Evolutionary conservation across 78 protist genomes (phyloP), one percentile per base, ranked within the genome.

Genomic region (Chrysochromulina parva): DNA sequence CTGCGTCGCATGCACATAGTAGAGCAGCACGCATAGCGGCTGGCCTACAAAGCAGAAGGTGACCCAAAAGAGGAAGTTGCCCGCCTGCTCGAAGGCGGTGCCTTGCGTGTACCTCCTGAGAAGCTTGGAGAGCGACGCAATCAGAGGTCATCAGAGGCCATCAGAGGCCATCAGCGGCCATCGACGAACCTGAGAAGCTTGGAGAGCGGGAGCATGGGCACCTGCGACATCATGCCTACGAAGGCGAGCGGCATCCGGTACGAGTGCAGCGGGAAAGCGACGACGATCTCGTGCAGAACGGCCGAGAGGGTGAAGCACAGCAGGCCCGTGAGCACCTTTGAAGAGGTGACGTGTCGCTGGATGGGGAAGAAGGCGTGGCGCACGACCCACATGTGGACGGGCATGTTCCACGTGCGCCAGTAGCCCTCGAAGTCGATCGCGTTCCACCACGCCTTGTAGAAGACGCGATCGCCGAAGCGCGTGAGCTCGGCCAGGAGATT

Each of bases 341-440:
- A 48, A 10, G 22, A 26, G 55, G 4, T 59, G 24, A 58, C 62
- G 50, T 16, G 53, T 0, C n/a, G 52, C 69, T 65, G 59, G 54
- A 20, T 4, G 13, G 94, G 96, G n/a, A 94, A 38, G 73, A 89
- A 90, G 55, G 89, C n/a, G 66, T 94, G 94, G 26, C 93, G 91
- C 14, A 94, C 94, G 91, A 90, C 80, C 95, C 95, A 95, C 69
- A 84, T 89, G 90, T 95, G 98, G 28, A 96, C 98, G 7, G 97
- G 97, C 87, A 94, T 90, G 82, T 96, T 96, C 98, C 98, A 96
- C 13, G 88, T 92, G 73, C 96, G 89, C 97, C 97, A 96, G 60
- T 94, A 96, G 55, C 89, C 91, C 60, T 84, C 94, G 81, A 95
- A 58, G 57, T 93, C 84, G n/a, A 95, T 95, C 47, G 96, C 89